Evolutionary conservation across 768 basidiomycete genomes (phyloP), one percentile per base, ranked within the genome.

Genomic region (Lentinula guzmanii): DNA sequence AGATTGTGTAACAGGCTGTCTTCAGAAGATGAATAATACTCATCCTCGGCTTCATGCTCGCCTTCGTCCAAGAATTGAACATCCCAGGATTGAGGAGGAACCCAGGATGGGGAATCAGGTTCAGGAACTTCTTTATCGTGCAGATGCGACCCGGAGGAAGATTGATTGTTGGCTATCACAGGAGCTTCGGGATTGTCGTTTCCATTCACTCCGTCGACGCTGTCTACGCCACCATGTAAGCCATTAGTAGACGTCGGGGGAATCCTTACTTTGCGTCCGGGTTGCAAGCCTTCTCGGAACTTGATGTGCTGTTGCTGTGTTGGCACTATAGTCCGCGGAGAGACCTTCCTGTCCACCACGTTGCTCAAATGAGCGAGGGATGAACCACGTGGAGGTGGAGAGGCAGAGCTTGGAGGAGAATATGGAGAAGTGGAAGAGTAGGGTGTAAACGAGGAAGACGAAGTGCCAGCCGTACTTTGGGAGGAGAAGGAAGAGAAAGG

Each of bases 31-130:
- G 80, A 75, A 50, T 78, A 72, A 18, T 74, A 75, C 6, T 71
- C 75, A 18, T 64, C 69, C 2, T 77, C 76, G 51, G 71, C 74
- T 5, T 74, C 80, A 3, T 79, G 79, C 56, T 77, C 79, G 52
- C 82, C 81, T n/a, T 24, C 31, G 16, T 42, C 56, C 16, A 42
- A 16, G 18, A 42, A 42, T 16, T 59, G 45, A 13, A 90, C 86
- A 1, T 79, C 86, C 90, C 91, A 92, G 60, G 89, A 90, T 67
- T 91, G 83, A 1, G 91, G 91, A 5, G 91, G 76, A 2, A 72
- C 82, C 91, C 91, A 93, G 21, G 72, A 70, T 39, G 76, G 68
- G 64, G 75, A 64, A 53, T 70, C 58, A 9, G 66, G 53, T 9
- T 35, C 37, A 24, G 15, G 54, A 0, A 67, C 31, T 1, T 51